Evolutionary conservation across 1,139 yeast genomes (phyloP).

Genomic region (Magnusiomyces tetraspermus): DNA sequence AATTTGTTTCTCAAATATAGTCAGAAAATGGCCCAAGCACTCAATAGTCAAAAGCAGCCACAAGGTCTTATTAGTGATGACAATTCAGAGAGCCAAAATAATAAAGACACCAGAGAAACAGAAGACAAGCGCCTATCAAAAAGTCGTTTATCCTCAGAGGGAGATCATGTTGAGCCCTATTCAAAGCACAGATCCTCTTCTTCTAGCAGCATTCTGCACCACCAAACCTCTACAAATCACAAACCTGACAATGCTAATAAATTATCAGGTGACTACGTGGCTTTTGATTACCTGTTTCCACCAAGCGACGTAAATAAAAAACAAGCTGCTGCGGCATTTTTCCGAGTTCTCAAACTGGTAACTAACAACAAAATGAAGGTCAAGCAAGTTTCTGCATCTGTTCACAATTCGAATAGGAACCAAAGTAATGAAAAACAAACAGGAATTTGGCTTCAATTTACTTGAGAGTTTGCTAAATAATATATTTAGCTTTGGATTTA

Average conservation of each 20-base stretch:
- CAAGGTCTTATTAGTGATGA: background rate
- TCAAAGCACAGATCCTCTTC: background rate
- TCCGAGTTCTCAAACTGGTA: background rate
- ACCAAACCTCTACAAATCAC: too few species aligned
- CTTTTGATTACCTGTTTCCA: conserved; percentile 2
- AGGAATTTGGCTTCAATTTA: too few species aligned
- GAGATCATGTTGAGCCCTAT: background rate
- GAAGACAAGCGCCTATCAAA: background rate
- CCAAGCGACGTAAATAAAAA: background rate
- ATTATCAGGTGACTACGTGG: background rate
- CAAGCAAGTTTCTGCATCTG: too few species aligned
- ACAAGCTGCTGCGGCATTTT: conserved; percentile 1
- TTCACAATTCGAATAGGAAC: too few species aligned
- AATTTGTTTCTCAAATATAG: background rate
- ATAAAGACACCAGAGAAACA: background rate
- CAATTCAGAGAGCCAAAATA: background rate
- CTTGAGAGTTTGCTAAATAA: too few species aligned
- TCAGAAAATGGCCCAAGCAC: background rate
- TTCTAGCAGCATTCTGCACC: background rate
- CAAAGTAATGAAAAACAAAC: too few species aligned
- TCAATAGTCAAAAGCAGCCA: background rate
- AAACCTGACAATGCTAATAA: too few species aligned
- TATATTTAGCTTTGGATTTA: too few species aligned
- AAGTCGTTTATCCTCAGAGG: too few species aligned
- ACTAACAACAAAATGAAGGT: background rate